phyloP scores from a whole-genome alignment of 2,329 filamentous ascomycete genomes.

The Ascochyta lentis region DNA sequence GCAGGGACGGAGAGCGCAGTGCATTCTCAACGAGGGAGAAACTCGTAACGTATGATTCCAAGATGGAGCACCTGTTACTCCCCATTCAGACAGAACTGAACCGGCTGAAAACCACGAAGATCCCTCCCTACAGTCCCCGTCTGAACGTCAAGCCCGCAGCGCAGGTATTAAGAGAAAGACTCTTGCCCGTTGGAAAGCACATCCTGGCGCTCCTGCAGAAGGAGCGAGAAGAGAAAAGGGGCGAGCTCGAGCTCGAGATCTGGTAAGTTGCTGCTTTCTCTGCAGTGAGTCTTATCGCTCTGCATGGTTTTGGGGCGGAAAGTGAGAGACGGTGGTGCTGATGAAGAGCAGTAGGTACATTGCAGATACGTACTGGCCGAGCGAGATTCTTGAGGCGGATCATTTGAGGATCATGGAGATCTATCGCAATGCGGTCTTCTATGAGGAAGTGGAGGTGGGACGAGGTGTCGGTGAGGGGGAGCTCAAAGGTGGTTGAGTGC shows the following conservation, averaged over 20 bases:
- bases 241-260: constrained; percentile 20
- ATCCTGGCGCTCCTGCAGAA: constrained; percentile 11
- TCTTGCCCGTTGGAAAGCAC: constrained; percentile 24
- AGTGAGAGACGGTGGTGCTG: background rate
- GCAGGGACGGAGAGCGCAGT: background rate
- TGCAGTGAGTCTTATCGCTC: too few species aligned
- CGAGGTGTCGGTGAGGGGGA: background rate
- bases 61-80: constrained; percentile 9
- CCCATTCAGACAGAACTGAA: constrained; percentile 16
- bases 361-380: constrained; percentile 28
- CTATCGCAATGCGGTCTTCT: constrained; percentile 6
- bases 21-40: background rate
- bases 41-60: background rate
- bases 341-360: constrained; percentile 13
- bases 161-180: constrained; percentile 23
- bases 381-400: background rate
- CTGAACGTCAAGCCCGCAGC: constrained; percentile 16
- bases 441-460: background rate
- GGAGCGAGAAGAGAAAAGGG: background rate
- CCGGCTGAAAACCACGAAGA: constrained; percentile 17
- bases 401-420: constrained; percentile 8
- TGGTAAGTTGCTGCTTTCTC: constrained; percentile 14
- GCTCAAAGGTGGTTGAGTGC: background rate
- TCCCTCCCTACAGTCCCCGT: constrained; percentile 13
- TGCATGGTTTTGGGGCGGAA: background rate